These are phyloP conservation scores for Ophiostoma pallidulum DNA, from an alignment of 2,329 filamentous ascomycete species.

Conservation along the genomic window DNA sequence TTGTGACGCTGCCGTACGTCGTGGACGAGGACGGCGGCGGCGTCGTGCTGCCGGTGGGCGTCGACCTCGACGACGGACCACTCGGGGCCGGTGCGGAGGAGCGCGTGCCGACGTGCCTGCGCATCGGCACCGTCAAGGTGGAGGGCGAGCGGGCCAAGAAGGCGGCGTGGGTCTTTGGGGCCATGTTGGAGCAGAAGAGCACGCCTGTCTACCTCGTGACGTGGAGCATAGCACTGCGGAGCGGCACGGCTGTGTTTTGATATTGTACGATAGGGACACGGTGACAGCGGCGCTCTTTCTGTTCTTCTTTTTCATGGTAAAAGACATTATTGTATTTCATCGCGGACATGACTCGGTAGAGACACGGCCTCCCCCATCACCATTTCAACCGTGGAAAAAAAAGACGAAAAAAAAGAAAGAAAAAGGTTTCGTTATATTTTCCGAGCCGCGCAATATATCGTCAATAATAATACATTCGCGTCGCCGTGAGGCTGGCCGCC, in stretches of 20 bases:
- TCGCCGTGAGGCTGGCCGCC: slow-evolving; percentile 5
- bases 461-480: slow-evolving; percentile 11
- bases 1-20: slow-evolving; percentile 12
- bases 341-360: not conserved
- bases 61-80: not conserved
- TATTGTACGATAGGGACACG: not conserved
- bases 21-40: slow-evolving; percentile 8
- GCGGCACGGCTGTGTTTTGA: not conserved
- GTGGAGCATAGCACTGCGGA: slow-evolving; percentile 9
- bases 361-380: not conserved
- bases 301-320: too few relatives aligned
- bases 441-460: slow-evolving; percentile 13
- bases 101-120: slow-evolving; percentile 16
- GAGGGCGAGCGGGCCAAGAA: slow-evolving; percentile 26
- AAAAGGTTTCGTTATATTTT: slow-evolving; percentile 4
- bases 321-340: not conserved
- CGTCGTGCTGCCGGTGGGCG: slow-evolving; percentile 16
- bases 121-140: slow-evolving; percentile 25
- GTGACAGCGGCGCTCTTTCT: too few relatives aligned
- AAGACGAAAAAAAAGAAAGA: not conserved
- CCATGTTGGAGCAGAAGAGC: slow-evolving; percentile 14
- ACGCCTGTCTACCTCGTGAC: slow-evolving; percentile 6
- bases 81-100: not conserved
- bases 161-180: slow-evolving; percentile 20
- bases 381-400: not conserved